Evolutionary conservation across 768 basidiomycete species (phyloP), one percentile per base, ranked within the genome.

Genomic region (Scleroderma citrinum): DNA sequence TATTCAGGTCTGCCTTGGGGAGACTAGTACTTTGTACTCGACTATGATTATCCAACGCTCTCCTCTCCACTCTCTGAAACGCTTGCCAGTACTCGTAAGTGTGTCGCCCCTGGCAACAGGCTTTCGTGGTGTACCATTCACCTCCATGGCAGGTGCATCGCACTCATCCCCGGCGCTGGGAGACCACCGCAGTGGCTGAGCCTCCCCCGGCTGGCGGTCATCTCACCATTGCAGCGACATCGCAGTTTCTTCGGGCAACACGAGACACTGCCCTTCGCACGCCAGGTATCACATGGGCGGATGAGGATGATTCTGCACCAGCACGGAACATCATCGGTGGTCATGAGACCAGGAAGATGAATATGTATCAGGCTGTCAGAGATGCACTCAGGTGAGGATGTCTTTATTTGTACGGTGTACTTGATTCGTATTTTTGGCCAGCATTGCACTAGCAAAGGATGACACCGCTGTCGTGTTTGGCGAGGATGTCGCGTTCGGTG

Each of bases 331-430:
- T 80, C 34, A 69, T 85, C 13, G 87, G 81, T 17, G 89, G 88
- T 14, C 78, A 88, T 44, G 87, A 92, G 67, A 94, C 91, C 19
- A 80, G 91, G 56, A 92, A 93, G 71, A 95, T 95, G 92, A 97
- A 97, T 63, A 72, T 85, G 56, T 96, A 92, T 66, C 93, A 96
- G 63, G 89, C 94, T 1, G 79, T 97, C 13, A 77, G 94, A 41
- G 92, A 95, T 63, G 92, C 91, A 2, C 79, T 96, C 73, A 85
- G 85, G 88, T 86, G 58, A 44, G 69, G 56, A 21, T 21, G 26
- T 40, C 6, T 5, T 35, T 41, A 6, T 16, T 32, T 19, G 11
- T 34, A 19, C 2, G 16, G 43, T 39, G 13, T 10, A 24, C 26
- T 5, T 11, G 11, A 10, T 54, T 10, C 34, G 62, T 35, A 66